phyloP scores from a whole-genome alignment of 208 protist genomes.

The Trypanosomatidae sp. region DNA sequence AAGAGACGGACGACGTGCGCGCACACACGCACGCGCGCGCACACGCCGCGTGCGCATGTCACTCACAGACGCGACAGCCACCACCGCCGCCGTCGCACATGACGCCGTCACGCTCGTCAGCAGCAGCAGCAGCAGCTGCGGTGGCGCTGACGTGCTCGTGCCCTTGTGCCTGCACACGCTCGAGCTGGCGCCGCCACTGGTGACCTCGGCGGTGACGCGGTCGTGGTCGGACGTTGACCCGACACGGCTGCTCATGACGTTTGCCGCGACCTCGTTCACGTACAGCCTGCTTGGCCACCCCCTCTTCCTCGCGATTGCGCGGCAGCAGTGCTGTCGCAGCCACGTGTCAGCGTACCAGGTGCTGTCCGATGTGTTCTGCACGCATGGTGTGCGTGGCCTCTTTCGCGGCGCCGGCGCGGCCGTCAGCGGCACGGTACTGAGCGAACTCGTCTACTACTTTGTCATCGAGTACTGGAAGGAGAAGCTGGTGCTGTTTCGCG shows the following conservation, averaged over 20 bases:
- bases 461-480: slow-evolving; percentile 67
- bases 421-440: slow-evolving; percentile 53
- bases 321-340: slow-evolving; percentile 51
- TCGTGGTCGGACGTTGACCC: slow-evolving; percentile 71
- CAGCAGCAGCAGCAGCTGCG: no score
- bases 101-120: no score
- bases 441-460: slow-evolving; percentile 65
- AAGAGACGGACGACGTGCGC: background rate
- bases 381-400: slow-evolving; percentile 35
- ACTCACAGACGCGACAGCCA: background rate
- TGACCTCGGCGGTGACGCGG: slow-evolving; percentile 58
- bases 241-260: slow-evolving; percentile 40
- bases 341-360: slow-evolving; percentile 24
- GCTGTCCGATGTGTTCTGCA: slow-evolving; percentile 18
- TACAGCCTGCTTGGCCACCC: slow-evolving; percentile 59
- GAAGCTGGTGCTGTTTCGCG: slow-evolving; percentile 29
- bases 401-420: slow-evolving; percentile 51
- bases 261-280: slow-evolving; percentile 42
- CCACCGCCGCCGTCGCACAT: no score
- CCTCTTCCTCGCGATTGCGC: slow-evolving; percentile 55
- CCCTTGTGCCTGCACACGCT: slow-evolving; percentile 7
- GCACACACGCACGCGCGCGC: background rate
- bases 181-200: slow-evolving; percentile 7
- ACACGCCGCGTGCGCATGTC: background rate
- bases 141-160: no score